Conservation (phyloP, 1,139 yeast genomes). For the Yamadazyma pseudoaaseri region DNA sequence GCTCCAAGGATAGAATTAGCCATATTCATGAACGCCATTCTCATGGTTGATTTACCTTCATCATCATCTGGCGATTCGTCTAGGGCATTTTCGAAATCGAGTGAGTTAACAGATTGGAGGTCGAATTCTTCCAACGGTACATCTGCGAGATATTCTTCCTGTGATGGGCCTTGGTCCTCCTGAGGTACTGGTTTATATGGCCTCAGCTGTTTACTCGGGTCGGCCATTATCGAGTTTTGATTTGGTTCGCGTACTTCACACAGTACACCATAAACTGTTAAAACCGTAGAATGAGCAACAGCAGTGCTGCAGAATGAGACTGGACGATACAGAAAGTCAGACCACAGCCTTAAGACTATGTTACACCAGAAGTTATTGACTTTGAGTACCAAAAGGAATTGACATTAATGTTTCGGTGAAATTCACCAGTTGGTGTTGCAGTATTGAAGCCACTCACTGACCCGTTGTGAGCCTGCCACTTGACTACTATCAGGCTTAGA, state of each 20-base stretch:
- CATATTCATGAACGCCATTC: slow-evolving; percentile 96
- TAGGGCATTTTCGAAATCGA: slow-evolving; percentile 20
- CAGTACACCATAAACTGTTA: too few relatives aligned
- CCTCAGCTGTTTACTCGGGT: background rate
- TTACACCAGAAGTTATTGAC: too few relatives aligned
- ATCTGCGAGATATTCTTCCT: background rate
- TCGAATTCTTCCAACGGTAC: slow-evolving; percentile 20
- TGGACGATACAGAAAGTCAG: too few relatives aligned
- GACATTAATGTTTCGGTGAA: too few relatives aligned
- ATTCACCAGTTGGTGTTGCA: too few relatives aligned
- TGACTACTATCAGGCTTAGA: too few relatives aligned
- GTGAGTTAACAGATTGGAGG: slow-evolving; percentile 22
- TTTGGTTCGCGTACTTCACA: slow-evolving; percentile 1
- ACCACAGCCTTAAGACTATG: too few relatives aligned
- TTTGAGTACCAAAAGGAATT: too few relatives aligned
- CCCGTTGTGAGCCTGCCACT: too few relatives aligned
- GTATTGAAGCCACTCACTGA: too few relatives aligned
- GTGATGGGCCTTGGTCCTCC: slow-evolving; percentile 1
- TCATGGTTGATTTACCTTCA: slow-evolving; percentile 50
- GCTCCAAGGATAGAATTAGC: slow-evolving; percentile 94
- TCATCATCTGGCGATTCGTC: slow-evolving; percentile 10
- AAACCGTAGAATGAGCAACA: too few relatives aligned
- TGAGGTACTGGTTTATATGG: slow-evolving; percentile 10
- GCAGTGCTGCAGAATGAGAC: too few relatives aligned
- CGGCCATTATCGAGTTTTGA: background rate